phyloP scores from a whole-genome alignment of 805 yeast species.

The Nakazawaea siamensis region DNA sequence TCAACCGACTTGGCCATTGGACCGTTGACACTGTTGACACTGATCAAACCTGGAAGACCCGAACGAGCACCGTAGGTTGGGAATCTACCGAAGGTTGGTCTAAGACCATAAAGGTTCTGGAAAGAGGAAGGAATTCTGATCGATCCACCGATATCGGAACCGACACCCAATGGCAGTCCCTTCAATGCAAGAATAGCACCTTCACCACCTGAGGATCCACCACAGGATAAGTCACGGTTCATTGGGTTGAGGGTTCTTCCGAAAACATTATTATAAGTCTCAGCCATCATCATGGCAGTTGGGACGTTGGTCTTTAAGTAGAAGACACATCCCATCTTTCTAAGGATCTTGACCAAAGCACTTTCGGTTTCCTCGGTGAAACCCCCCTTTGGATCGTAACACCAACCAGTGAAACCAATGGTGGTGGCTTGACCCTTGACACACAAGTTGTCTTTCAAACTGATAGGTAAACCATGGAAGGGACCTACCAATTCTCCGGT shows the following conservation, averaged over 20 bases:
- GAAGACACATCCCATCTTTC: slow-evolving; percentile 43
- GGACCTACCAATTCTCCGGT: slow-evolving; percentile 50
- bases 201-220: slow-evolving; percentile 51
- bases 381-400: slow-evolving; percentile 26
- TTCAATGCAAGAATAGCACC: slow-evolving; percentile 35
- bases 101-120: slow-evolving; percentile 32
- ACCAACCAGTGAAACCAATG: slow-evolving; percentile 39
- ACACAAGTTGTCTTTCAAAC: slow-evolving; percentile 34
- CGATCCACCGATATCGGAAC: slow-evolving; percentile 48
- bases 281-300: slow-evolving; percentile 41
- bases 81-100: slow-evolving; percentile 38
- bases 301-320: slow-evolving; percentile 49
- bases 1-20: slow-evolving; percentile 34
- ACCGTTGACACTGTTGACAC: slow-evolving; percentile 36
- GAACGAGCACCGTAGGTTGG: slow-evolving; percentile 27
- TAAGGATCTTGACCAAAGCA: slow-evolving; percentile 30
- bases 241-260: slow-evolving; percentile 41
- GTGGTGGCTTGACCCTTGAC: slow-evolving; percentile 40
- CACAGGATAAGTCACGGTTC: slow-evolving; percentile 33
- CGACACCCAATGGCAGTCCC: slow-evolving; percentile 45
- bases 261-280: slow-evolving; percentile 33
- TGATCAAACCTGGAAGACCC: slow-evolving; percentile 30
- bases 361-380: slow-evolving; percentile 25
- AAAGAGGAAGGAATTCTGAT: slow-evolving; percentile 39
- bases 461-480: slow-evolving; percentile 55